phyloP scores from a whole-genome alignment of 1,139 yeast species.

The Scheffersomyces illinoinensis region DNA sequence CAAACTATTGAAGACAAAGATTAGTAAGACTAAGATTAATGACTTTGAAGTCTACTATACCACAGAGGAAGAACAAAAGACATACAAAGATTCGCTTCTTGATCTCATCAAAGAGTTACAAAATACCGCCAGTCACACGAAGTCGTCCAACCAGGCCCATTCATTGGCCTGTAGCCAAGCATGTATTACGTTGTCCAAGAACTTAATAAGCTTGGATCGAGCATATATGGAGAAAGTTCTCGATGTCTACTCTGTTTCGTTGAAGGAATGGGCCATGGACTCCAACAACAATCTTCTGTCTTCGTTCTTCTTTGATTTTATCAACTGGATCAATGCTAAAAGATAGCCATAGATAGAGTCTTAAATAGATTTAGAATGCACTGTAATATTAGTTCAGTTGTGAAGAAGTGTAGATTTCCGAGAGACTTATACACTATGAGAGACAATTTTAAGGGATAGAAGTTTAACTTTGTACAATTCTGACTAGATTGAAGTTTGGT shows the following conservation, averaged over 20 bases:
- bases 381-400: not conserved
- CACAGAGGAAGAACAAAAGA: conserved; percentile 15
- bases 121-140: conserved; percentile 40
- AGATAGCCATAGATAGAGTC: conserved; percentile 11
- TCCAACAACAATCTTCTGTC: conserved; percentile 54
- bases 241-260: conserved; percentile 55
- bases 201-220: conserved; percentile 41
- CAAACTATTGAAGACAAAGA: conserved; percentile 60
- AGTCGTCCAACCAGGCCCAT: conserved; percentile 51
- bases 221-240: conserved; percentile 38
- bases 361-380: not conserved
- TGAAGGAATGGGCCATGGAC: conserved; percentile 62
- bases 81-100: conserved; percentile 20
- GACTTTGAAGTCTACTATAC: conserved; percentile 20
- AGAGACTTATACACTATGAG: too few species aligned
- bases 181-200: conserved; percentile 63
- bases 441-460: too few species aligned
- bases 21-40: conserved; percentile 54
- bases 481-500: not conserved
- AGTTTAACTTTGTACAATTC: too few species aligned
- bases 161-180: conserved; percentile 60
- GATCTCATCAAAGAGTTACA: conserved; percentile 33
- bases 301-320: conserved; percentile 70
- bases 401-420: not conserved
- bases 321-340: conserved; percentile 72